These are phyloP conservation scores for Butyriboletus loyo DNA, from an alignment of 768 basidiomycete genomes.

Conservation along the genomic window DNA sequence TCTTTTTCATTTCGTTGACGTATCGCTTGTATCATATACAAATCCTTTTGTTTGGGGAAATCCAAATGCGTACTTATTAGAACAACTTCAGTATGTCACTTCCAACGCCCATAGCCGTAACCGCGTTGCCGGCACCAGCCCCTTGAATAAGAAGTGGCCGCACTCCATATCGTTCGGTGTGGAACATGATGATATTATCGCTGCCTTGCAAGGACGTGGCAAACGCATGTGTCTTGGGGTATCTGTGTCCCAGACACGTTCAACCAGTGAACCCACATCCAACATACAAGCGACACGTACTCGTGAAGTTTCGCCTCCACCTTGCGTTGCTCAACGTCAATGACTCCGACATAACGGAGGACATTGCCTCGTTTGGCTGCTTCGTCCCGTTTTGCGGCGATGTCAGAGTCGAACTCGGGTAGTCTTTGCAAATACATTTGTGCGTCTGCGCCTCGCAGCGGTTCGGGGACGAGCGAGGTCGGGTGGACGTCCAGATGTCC, in stretches of 20 bases:
- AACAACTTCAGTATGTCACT: slow-evolving; percentile 71
- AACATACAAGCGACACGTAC: slow-evolving; percentile 41
- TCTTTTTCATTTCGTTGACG: neutral
- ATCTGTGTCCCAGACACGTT: slow-evolving; percentile 48
- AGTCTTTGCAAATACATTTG: slow-evolving; percentile 81
- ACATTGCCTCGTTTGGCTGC: slow-evolving; percentile 82
- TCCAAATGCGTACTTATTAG: slow-evolving; percentile 9
- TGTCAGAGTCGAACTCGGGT: slow-evolving; percentile 78
- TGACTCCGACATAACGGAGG: slow-evolving; percentile 89
- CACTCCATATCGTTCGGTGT: slow-evolving; percentile 85
- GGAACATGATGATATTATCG: slow-evolving; percentile 98
- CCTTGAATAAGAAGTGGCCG: slow-evolving; percentile 93
- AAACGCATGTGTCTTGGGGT: slow-evolving; percentile 86
- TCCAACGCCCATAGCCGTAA: slow-evolving; percentile 97
- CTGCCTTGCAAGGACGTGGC: slow-evolving; percentile 94
- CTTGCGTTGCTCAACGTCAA: slow-evolving; percentile 64
- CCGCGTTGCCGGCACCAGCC: slow-evolving; percentile 95
- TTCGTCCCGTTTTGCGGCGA: slow-evolving; percentile 69
- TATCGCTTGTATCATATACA: slow-evolving; percentile 5
- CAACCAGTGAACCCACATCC: neutral
- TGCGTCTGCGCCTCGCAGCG: slow-evolving; percentile 68
- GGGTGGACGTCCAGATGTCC: slow-evolving; percentile 83
- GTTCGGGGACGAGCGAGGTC: slow-evolving; percentile 78
- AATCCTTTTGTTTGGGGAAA: neutral
- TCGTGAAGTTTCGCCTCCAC: slow-evolving; percentile 89